Percentiles rank a stretch among this genome's conserved stretches.
Evolutionary conservation across 2,329 filamentous ascomycete species (phyloP).

Genomic region (Ophiocordyceps sinensis): DNA sequence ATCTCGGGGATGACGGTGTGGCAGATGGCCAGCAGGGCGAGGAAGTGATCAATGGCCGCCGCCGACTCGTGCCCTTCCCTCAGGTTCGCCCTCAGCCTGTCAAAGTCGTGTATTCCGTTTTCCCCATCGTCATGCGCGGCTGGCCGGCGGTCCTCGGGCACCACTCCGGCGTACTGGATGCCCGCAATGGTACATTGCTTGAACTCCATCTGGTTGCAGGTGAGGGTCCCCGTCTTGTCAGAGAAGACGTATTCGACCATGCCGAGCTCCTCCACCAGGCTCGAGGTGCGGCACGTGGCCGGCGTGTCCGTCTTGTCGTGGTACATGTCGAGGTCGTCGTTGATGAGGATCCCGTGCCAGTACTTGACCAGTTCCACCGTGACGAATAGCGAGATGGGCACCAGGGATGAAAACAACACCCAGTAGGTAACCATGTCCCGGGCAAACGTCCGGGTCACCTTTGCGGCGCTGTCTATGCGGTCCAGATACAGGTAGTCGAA

Average conservation of each 20-base stretch:
- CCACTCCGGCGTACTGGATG: constrained; percentile 83
- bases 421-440: constrained; percentile 95
- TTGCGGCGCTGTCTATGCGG: constrained; percentile 35
- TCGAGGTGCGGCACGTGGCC: constrained; percentile 90
- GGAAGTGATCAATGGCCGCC: constrained; percentile 58
- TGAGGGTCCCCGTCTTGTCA: constrained; percentile 92
- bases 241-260: constrained; percentile 99
- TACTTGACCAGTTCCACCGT: constrained; percentile 97
- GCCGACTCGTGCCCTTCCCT: constrained; percentile 35
- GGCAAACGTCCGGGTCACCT: constrained; percentile 66
- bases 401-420: constrained; percentile 92
- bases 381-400: constrained; percentile 95
- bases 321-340: constrained; percentile 95
- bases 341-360: constrained; percentile 93
- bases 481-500: constrained; percentile 62
- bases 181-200: constrained; percentile 88
- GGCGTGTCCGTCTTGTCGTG: constrained; percentile 91
- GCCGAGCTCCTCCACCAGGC: constrained; percentile 88
- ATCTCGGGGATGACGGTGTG: constrained; percentile 95
- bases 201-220: constrained; percentile 99
- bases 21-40: constrained; percentile 74
- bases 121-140: constrained; percentile 71
- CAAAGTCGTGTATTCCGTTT: constrained; percentile 73
- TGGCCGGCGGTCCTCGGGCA: constrained; percentile 79
- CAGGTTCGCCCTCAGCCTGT: constrained; percentile 56